phyloP scores from a whole-genome alignment of 495 filamentous ascomycete species.

The Tricharina praecox region DNA sequence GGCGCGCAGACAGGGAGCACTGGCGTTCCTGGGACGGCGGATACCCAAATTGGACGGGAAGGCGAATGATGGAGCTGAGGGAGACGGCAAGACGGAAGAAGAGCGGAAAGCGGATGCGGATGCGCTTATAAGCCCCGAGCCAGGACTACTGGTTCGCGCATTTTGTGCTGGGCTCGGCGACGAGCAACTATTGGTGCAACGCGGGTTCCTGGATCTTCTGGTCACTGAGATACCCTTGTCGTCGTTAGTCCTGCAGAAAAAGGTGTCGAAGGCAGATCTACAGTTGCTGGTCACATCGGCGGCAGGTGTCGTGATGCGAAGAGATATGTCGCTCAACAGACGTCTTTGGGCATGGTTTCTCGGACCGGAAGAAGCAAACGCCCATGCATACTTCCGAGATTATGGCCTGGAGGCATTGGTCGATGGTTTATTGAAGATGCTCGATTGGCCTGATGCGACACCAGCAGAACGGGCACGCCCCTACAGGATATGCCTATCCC shows the following conservation, averaged over 20 bases:
- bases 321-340: slow-evolving; percentile 93
- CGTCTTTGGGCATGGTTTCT: slow-evolving; percentile 94
- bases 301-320: slow-evolving; percentile 60
- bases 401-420: slow-evolving; percentile 60
- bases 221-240: slow-evolving; percentile 84
- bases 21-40: slow-evolving; percentile 66
- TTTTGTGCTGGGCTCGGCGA: slow-evolving; percentile 82
- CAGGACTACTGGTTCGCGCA: slow-evolving; percentile 72
- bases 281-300: slow-evolving; percentile 69
- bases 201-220: slow-evolving; percentile 82
- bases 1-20: slow-evolving; percentile 62
- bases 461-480: slow-evolving; percentile 65
- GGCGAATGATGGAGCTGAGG: slow-evolving; percentile 25
- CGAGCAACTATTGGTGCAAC: slow-evolving; percentile 76
- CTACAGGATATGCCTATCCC: slow-evolving; percentile 75
- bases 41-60: slow-evolving; percentile 47
- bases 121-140: slow-evolving; percentile 78
- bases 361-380: slow-evolving; percentile 44
- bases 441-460: slow-evolving; percentile 33
- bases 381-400: slow-evolving; percentile 60
- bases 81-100: slow-evolving; percentile 15
- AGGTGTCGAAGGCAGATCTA: slow-evolving; percentile 53
- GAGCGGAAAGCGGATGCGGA: slow-evolving; percentile 33
- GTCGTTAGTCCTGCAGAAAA: slow-evolving; percentile 60
- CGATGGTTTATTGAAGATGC: slow-evolving; percentile 58